Percentiles rank a stretch among this genome's conserved stretches.
phyloP scores from a whole-genome alignment of 768 basidiomycete species.

The Suillus placidus region DNA sequence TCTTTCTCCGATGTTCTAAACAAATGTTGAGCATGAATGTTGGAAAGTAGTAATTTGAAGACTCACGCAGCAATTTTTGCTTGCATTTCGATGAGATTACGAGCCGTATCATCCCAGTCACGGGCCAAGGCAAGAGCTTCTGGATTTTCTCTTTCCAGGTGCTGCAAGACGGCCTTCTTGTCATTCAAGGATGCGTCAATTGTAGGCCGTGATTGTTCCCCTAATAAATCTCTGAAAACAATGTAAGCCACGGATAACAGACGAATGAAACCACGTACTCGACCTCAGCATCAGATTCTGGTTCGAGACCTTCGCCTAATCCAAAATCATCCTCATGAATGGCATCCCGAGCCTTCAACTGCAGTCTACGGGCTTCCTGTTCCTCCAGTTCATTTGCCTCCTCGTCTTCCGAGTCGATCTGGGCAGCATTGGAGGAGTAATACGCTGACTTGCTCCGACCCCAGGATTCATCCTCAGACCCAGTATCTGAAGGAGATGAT shows the following conservation, averaged over 20 bases:
- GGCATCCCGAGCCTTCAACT: constrained; percentile 69
- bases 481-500: constrained; percentile 24
- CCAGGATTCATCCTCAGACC: constrained; percentile 73
- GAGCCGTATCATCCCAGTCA: constrained; percentile 79
- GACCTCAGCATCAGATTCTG: constrained; percentile 27
- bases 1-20: constrained; percentile 51
- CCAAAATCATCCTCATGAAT: constrained; percentile 86
- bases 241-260: not conserved
- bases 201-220: constrained; percentile 8
- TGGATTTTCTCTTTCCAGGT: constrained; percentile 75
- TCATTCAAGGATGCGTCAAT: constrained; percentile 49
- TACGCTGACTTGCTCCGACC: constrained; percentile 79
- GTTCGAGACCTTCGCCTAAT: constrained; percentile 60
- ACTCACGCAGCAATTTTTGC: constrained; percentile 58
- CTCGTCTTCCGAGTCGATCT: constrained; percentile 84
- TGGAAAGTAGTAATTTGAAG: not conserved
- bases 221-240: constrained; percentile 19
- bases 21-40: constrained; percentile 3
- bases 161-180: constrained; percentile 59
- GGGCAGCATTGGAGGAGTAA: constrained; percentile 82
- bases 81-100: constrained; percentile 52
- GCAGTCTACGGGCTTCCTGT: constrained; percentile 81
- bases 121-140: constrained; percentile 79
- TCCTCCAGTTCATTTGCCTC: constrained; percentile 89
- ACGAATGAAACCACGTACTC: constrained; percentile 27